phyloP scores from a whole-genome alignment of 768 basidiomycete genomes.

The Neoboletus magnificus region DNA sequence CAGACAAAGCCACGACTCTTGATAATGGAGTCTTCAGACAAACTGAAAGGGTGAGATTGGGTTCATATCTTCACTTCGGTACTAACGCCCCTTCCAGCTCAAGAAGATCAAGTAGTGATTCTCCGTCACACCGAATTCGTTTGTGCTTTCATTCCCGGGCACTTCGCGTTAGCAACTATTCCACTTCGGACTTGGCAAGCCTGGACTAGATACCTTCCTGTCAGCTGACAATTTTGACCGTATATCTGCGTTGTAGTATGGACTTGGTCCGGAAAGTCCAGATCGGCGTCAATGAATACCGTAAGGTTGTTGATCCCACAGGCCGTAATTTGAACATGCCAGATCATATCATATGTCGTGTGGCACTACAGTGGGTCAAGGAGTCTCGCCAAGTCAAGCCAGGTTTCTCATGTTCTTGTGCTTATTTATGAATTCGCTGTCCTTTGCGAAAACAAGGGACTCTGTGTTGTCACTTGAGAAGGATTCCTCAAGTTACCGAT shows the following conservation, averaged over 20 bases:
- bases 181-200: not conserved
- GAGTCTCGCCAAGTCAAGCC: not conserved
- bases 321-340: not conserved
- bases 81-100: conserved; percentile 39
- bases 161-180: not conserved
- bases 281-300: not conserved
- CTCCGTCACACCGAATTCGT: not conserved
- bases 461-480: not conserved
- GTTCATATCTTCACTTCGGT: conserved; percentile 14
- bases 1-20: conserved; percentile 70
- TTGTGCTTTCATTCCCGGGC: not conserved
- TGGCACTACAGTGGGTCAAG: not conserved
- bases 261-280: not conserved
- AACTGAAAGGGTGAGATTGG: conserved; percentile 67
- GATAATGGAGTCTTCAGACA: conserved; percentile 77
- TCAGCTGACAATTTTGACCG: not conserved
- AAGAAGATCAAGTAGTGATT: conserved; percentile 52
- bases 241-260: not conserved
- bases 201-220: conserved; percentile 19
- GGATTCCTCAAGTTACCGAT: not conserved
- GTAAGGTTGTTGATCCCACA: not conserved
- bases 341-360: not conserved
- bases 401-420: not conserved
- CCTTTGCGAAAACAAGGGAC: not conserved
- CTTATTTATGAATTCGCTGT: not conserved